phyloP scores from a whole-genome alignment of 176 grass and related monocot species.

The Carex littledalei region DNA sequence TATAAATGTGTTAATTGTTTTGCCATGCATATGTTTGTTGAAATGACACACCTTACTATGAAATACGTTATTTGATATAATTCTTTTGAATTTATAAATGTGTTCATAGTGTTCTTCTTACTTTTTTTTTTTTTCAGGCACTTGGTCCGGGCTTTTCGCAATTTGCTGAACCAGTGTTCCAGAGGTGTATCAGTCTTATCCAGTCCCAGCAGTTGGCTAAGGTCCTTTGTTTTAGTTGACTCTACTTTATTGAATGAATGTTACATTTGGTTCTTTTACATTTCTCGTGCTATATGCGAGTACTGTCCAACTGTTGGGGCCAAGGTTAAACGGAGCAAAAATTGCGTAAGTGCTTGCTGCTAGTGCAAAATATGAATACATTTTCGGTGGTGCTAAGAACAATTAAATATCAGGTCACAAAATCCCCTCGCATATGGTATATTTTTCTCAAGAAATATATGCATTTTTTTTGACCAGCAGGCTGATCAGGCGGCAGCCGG shows the following conservation, averaged over 20 bases:
- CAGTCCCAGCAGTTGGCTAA: slow-evolving; percentile 85
- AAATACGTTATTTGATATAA: not conserved
- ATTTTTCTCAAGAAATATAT: not conserved
- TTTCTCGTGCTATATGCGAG: not conserved
- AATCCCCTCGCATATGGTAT: not conserved
- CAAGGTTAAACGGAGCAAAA: not conserved
- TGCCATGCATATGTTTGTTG: not conserved
- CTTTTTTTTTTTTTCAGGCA: slow-evolving; percentile 49
- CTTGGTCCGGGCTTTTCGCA: slow-evolving; percentile 87
- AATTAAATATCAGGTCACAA: slow-evolving; percentile 3
- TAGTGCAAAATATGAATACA: not conserved
- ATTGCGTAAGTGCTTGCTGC: not conserved
- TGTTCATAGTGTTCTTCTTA: not conserved
- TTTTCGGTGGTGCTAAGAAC: not conserved
- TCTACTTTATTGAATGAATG: slow-evolving; percentile 2
- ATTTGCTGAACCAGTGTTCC: slow-evolving; percentile 94
- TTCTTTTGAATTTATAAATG: not conserved
- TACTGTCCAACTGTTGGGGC: not conserved
- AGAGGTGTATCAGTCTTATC: slow-evolving; percentile 81
- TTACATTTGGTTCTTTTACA: not conserved
- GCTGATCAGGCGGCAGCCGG: slow-evolving; percentile 67
- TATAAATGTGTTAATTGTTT: not conserved
- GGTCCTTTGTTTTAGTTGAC: slow-evolving; percentile 34
- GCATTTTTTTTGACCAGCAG: slow-evolving; percentile 32
- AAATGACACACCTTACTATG: not conserved